Base-by-base conservation (phyloP, 768 basidiomycete genomes). In the Hericium coralloides region DNA sequence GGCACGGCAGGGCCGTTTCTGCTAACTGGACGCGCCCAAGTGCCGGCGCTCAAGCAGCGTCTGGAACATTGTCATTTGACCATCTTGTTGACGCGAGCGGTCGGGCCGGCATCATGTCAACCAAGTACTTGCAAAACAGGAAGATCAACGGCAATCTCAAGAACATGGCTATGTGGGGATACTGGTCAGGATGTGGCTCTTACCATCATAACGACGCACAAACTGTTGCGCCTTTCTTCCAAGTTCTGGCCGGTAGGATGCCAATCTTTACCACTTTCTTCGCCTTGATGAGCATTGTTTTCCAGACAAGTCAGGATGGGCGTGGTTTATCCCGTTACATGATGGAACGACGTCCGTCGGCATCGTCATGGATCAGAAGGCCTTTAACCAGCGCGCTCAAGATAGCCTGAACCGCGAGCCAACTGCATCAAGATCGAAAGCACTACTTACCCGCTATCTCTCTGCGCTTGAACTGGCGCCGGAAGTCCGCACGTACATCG, bases 151-250 rank as follows among this genome's bases (percentile, higher is more conserved):
- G 78, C 36, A 82, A 83, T 4, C 65, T 91, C 54, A 83, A 81
- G 64, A 91, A 91, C 63, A 75, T 89, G 15, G 88, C 87, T 2
- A 73, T 85, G 20, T 90, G 88, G 88, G 87, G 82, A 4, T 90
- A 90, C 63, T 90, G 86, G 86, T 73, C 66, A 37, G 74, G 76
- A 18, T 76, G 76, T 1, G 74, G 70, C 17, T 72, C 71, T 31
- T 90, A 70, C 49, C 72, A 72, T 2, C 38, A 58, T 15, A 68
- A 66, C 12, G 64, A 67, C 4, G 50, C 66, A 15, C 73, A 67
- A 12, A 66, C 67, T 58, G 68, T 67, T 49, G 69, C 72, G 15
- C 69, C 71, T 7, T 73, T 63, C 58, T 70, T 73, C 61, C 88
- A 90, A 67, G 83, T 86, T 6, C 68, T 89, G 43, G 81, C 79